Evolutionary conservation across 164 flowering plant species (phyloP).

Genomic region (Annona cherimola): DNA sequence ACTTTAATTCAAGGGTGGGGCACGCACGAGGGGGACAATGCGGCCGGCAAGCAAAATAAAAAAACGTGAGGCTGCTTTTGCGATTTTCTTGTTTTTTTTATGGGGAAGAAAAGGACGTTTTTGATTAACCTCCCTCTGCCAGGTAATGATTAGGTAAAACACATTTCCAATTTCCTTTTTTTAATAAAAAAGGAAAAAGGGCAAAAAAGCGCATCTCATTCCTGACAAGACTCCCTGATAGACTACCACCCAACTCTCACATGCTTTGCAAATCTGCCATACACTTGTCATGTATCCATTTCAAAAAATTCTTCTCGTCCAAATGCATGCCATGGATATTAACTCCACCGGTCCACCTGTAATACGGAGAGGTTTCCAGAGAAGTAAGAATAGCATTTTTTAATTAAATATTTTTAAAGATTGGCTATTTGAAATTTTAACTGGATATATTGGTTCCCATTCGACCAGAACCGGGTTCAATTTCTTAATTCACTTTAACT

Average conservation of each 20-base stretch:
- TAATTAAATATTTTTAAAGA: too few relatives aligned
- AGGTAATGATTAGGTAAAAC: constrained; percentile 1
- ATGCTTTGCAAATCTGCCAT: neutral
- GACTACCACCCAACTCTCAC: neutral
- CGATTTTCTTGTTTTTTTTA: constrained; percentile 1
- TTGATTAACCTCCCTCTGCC: constrained; percentile 4
- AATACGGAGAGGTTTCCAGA: too few relatives aligned
- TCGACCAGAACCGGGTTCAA: too few relatives aligned
- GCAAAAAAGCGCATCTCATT: neutral
- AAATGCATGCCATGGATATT: too few relatives aligned
- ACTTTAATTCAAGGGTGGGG: neutral
- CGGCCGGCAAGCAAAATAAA: constrained; percentile 4
- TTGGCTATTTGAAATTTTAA: too few relatives aligned
- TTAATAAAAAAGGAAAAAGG: too few relatives aligned
- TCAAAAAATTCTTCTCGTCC: too few relatives aligned
- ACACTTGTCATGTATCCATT: neutral
- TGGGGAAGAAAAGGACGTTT: neutral
- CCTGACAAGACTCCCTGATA: neutral
- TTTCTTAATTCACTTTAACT: too few relatives aligned
- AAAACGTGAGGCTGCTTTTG: neutral
- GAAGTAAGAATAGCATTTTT: too few relatives aligned
- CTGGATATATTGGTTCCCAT: too few relatives aligned
- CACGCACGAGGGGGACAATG: constrained; percentile 1
- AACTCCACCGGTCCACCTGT: too few relatives aligned
- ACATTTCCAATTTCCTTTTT: neutral